Evolutionary conservation across 2,329 filamentous ascomycete genomes (phyloP), one percentile per base, ranked within the genome.

Genomic region (Metarhizium guizhouense): DNA sequence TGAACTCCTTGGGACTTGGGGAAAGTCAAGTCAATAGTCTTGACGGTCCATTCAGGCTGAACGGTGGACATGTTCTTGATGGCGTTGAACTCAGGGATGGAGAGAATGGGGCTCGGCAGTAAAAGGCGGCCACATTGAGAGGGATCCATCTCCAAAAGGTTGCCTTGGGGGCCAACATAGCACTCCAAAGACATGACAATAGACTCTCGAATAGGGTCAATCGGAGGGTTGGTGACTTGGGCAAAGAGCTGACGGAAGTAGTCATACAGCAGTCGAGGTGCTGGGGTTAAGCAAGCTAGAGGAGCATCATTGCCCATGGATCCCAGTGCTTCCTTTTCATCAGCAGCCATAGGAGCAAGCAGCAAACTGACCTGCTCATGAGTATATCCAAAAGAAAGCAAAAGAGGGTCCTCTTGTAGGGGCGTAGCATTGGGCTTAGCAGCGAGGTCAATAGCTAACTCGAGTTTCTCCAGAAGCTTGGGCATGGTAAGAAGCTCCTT

Each of bases 271-370:
- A 96, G 79, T 63, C 92, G 88, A 63, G 93, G 91, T 60, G 92
- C 88, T 61, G 88, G 83, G n/a, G 93, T 88, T 68, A 97, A 79
- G 71, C 91, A 96, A 54, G 93, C 93, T 60, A 97, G 78, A 47
- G 93, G 93, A 48, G 89, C 90, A 76, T 97, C 93, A 68, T 97
- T 97, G 65, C 93, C 93, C 93, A 97, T 97, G 57, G 93, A 97
- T 45, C 93, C 93, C 54, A 97, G 81, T 47, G 93, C 93, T 72
- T 97, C 93, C 76, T 97, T 97, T 58, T 95, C 95, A 67, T 97
- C 93, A 29, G 91, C 91, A 57, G 91, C 93, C 93, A 97, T 97
- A 10, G 93, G 93, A 18, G 88, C 93, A 53, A 97, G 83, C 42
- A 97, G 79, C 68, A 97, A 75, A 71, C 87, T 93, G 70, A 97